Evolutionary conservation across 176 grass and related monocot species (phyloP).

Genomic region (Bonia amplexicaulis): DNA sequence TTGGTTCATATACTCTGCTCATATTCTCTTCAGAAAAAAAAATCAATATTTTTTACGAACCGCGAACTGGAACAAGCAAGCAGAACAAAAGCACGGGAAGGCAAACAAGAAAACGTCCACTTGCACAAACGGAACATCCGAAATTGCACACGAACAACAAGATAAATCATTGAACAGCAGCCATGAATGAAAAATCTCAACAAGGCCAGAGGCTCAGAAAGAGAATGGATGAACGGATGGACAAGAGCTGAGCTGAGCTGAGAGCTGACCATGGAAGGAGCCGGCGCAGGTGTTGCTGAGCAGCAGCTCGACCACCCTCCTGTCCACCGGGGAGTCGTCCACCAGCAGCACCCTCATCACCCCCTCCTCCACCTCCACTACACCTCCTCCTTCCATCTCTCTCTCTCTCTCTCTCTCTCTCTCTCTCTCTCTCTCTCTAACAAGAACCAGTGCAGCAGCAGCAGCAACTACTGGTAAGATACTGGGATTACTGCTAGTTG

Average conservation of each 20-base stretch:
- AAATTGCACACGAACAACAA: not conserved
- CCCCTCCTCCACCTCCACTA: constrained; percentile 14
- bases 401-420: not conserved
- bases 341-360: constrained; percentile 79
- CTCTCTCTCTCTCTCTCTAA: not conserved
- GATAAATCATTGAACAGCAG: not conserved
- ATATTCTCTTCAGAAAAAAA: not conserved
- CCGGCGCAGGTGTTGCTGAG: constrained; percentile 62
- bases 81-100: not conserved
- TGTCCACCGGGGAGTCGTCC: constrained; percentile 83
- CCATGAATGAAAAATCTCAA: not conserved
- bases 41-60: not conserved
- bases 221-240: not conserved
- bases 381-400: constrained; percentile 10
- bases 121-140: not conserved
- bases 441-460: not conserved
- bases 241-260: not conserved
- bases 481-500: not conserved
- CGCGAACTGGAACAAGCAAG: not conserved
- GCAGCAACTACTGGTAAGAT: not conserved
- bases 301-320: constrained; percentile 62
- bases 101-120: not conserved
- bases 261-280: constrained; percentile 55
- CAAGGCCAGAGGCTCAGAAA: not conserved
- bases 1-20: not conserved